Base-by-base conservation (phyloP, 768 basidiomycete genomes). In the Boletus edulis region DNA sequence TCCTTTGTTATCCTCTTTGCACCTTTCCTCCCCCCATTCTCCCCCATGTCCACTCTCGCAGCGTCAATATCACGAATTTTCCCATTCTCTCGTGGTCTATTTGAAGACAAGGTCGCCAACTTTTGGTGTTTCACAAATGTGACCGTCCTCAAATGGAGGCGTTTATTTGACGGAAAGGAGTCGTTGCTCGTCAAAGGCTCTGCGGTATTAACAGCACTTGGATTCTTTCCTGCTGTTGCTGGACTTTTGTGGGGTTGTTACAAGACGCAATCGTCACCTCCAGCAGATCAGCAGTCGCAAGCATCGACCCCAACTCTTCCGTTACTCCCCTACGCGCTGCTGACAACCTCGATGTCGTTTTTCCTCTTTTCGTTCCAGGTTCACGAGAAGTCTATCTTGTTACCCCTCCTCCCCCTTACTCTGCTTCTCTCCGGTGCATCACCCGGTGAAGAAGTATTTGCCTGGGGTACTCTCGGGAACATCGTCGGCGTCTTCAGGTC, bases 281-380 rank as follows among this genome's bases (percentile, higher is more conserved):
- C 51, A 11, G 20, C 32, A 11, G 41, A 51, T 24, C 18, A 57
- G 17, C 43, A 41, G 31, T 31, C 53, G 6, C 57, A 38, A n/a
- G 15, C 11, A 29, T 76, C 78, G 10, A 75, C 82, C 0, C 81
- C 82, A 6, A 78, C 88, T 27, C 71, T 89, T 22, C 78, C 83
- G 0, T 75, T 98, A 2, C 78, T 98, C 4, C 89, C 89, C 0
- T 89, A 91, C 60, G 85, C 89, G 3, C 77, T 97, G 27, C 80
- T 94, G 56, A 85, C 83, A 8, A 86, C 84, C 1, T 89, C 91
- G 0, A 81, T 98, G 77, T 89, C 94, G 10, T 97, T 98, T 79
- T 98, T 96, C 75, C 76, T 98, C 32, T 95, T 96, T 75, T 94
- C 94, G 7, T 96, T 96, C 72, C 94, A 97, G 65, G 94, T 95